Evolutionary conservation across 1,284 basidiomycete species (phyloP).

Genomic region (Somion occarium): DNA sequence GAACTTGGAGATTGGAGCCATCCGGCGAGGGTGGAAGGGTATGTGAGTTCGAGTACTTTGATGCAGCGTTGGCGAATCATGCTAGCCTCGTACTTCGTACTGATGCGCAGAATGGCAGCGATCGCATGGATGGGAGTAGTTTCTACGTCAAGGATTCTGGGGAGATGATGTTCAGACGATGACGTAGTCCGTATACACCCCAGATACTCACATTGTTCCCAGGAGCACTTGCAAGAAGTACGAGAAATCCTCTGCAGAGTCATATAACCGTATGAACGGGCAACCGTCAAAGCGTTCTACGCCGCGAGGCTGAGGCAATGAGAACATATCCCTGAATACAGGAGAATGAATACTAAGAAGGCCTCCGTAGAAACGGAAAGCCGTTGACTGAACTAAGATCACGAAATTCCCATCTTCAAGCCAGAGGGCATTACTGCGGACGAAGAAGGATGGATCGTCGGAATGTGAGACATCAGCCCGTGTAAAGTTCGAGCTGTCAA

Average conservation of each 20-base stretch:
- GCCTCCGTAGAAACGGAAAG: neutral
- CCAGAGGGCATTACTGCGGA: neutral
- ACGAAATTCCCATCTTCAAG: neutral
- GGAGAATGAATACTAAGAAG: neutral
- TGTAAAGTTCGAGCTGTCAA: neutral
- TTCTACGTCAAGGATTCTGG: neutral
- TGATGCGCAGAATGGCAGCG: neutral
- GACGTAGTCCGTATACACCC: no score
- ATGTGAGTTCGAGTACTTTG: neutral
- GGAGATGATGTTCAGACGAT: no score
- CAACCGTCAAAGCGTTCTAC: neutral
- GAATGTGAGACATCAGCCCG: neutral
- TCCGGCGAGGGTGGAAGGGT: neutral
- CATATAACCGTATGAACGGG: neutral
- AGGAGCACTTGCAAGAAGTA: neutral
- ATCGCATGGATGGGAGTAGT: neutral
- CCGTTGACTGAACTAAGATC: neutral
- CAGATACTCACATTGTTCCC: neutral
- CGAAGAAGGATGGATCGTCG: neutral
- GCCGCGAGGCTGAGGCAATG: neutral
- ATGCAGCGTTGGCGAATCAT: conserved; percentile 1
- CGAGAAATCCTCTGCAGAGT: neutral
- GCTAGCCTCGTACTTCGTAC: neutral
- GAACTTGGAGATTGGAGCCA: neutral
- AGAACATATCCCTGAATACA: conserved; percentile 1